Percentiles rank a stretch among this genome's conserved stretches.
Conservation (phyloP, 1,139 yeast genomes). For the Pichia kudriavzevii region DNA sequence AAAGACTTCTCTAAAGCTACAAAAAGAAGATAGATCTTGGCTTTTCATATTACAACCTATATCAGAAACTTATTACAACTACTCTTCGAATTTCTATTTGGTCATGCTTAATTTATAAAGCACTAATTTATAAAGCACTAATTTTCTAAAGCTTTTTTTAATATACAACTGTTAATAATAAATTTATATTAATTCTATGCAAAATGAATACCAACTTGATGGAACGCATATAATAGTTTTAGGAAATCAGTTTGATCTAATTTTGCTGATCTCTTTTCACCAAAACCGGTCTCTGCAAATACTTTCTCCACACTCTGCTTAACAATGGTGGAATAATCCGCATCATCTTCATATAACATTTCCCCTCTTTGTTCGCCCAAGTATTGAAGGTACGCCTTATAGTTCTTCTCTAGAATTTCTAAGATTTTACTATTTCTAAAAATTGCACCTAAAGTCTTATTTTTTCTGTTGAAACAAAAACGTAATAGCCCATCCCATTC, state of each 20-base stretch:
- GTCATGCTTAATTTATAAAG: too few relatives aligned
- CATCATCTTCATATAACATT: slow-evolving; percentile 45
- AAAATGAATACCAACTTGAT: slow-evolving; percentile 94
- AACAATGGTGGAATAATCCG: slow-evolving; percentile 39
- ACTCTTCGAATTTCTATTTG: too few relatives aligned
- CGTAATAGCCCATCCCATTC: slow-evolving; percentile 97
- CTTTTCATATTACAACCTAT: too few relatives aligned
- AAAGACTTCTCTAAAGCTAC: slow-evolving; percentile 44
- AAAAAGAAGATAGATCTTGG: slow-evolving; percentile 35
- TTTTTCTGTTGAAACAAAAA: slow-evolving; percentile 86
- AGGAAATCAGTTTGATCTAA: slow-evolving; percentile 93
- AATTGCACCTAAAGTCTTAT: slow-evolving; percentile 88
- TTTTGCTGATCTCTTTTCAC: slow-evolving; percentile 86
- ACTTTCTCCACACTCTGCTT: slow-evolving; percentile 59
- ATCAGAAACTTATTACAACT: too few relatives aligned
- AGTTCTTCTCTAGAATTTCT: slow-evolving; percentile 80
- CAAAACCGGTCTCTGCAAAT: slow-evolving; percentile 66
- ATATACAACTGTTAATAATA: too few relatives aligned
- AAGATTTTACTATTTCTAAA: slow-evolving; percentile 80
- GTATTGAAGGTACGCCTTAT: slow-evolving; percentile 69
- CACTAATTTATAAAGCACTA: slow-evolving; percentile 1
- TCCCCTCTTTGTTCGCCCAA: slow-evolving; percentile 43
- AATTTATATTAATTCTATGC: too few relatives aligned
- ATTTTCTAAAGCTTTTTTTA: too few relatives aligned
- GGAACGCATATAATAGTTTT: slow-evolving; percentile 82